Evolutionary conservation across 768 basidiomycete genomes (phyloP).

Genomic region (Russula sp.): DNA sequence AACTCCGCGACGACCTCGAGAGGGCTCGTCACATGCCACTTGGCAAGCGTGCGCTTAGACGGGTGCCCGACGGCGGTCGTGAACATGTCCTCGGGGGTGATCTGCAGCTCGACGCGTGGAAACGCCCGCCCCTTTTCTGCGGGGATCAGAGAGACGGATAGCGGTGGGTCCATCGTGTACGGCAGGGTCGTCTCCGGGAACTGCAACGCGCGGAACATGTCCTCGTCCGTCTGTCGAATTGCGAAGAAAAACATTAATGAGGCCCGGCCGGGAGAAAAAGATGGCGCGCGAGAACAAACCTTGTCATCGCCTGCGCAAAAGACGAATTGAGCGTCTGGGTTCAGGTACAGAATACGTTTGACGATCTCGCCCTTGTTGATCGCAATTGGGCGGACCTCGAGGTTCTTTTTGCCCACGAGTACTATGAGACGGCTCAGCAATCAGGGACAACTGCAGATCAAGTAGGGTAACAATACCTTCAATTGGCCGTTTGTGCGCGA

Average conservation of each 20-base stretch:
- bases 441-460: neutral
- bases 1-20: constrained; percentile 81
- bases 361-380: constrained; percentile 99
- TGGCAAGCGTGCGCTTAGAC: constrained; percentile 82
- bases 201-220: constrained; percentile 93
- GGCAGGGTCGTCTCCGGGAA: constrained; percentile 35
- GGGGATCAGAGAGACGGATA: constrained; percentile 38
- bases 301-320: constrained; percentile 99
- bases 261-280: too few relatives aligned
- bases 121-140: constrained; percentile 29
- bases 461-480: constrained; percentile 51
- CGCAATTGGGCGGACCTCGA: constrained; percentile 92
- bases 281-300: constrained; percentile 33
- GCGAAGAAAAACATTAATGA: neutral
- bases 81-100: constrained; percentile 69
- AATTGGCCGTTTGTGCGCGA: constrained; percentile 89
- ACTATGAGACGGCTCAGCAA: constrained; percentile 37
- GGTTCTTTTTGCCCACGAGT: constrained; percentile 95
- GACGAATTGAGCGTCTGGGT: constrained; percentile 91
- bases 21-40: constrained; percentile 88
- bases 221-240: constrained; percentile 76
- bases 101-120: constrained; percentile 48
- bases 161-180: constrained; percentile 43
- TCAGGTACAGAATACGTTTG: constrained; percentile 84
- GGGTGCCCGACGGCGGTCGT: constrained; percentile 91